Evolutionary conservation across 2,329 filamentous ascomycete species (phyloP), one percentile per base, ranked within the genome.

Genomic region (Aspergillus fijiensis): DNA sequence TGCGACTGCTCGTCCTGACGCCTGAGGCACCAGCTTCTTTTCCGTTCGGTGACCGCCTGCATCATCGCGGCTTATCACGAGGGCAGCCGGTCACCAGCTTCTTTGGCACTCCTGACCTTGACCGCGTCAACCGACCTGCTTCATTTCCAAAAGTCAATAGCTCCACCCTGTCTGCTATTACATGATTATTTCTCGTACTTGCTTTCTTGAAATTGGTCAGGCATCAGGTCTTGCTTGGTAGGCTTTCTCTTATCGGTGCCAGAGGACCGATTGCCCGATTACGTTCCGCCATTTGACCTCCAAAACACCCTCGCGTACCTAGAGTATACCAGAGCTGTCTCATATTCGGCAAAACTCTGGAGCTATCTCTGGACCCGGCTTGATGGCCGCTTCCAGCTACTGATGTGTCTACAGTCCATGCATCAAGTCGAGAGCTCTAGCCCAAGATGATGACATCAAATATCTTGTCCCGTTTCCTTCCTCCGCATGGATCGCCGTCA

Each of bases 401-500:
- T 63, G 57, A 63, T 64, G 53, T 29, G 52, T 56, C 33, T 35
- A 29, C 21, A 57, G 52, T 56, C 21, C 45, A 57, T 49, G 21
- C 25, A 42, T 35, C 51, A 62, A 50, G 31, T 42, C 27, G 45
- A 60, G 56, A 60, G 45, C 33, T 12, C 25, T 59, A 58, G 48
- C 50, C 39, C 62, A 74, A 67, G 55, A 78, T 76, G 74, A 77
- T 78, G 75, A 71, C 74, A 62, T 78, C 76, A 31, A 78, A 77
- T 63, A 67, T 78, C 51, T 63, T 79, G 33, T 78, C 76, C 16
- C 75, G 77, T 6, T 73, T 79, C 45, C 74, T 84, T 25, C 81
- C 81, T 48, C 77, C 80, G n/a, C 76, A 78, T 49, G 79, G 80
- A 63, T 80, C 80, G 10, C 76, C 73, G 19, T 81, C 80, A 27